Conservation (phyloP, 2,329 filamentous ascomycete species). For the Rutstroemia sydowiana region DNA sequence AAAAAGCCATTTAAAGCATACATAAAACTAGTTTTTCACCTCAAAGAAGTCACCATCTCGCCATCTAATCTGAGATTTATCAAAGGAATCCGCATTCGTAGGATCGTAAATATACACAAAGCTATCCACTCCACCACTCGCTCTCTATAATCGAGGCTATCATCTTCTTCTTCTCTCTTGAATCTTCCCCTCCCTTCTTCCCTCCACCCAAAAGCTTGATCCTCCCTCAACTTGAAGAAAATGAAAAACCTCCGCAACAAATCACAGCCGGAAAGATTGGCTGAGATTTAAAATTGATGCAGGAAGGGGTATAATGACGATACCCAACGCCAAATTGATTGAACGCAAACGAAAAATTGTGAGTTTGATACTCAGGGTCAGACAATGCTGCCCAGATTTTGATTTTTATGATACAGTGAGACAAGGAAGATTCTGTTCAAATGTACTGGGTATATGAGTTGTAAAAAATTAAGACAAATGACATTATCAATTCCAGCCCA, state of each 20-base stretch:
- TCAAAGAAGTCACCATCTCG: not conserved
- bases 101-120: constrained; percentile 13
- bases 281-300: constrained; percentile 22
- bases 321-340: constrained; percentile 26
- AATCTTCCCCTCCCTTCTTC: not conserved
- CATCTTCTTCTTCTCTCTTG: no score
- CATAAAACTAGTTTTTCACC: constrained; percentile 8
- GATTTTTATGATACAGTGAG: constrained; percentile 23
- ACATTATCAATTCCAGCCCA: constrained; percentile 61
- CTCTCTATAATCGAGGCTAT: not conserved
- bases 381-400: constrained; percentile 14
- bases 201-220: not conserved
- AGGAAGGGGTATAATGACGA: constrained; percentile 24
- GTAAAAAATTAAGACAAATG: constrained; percentile 15
- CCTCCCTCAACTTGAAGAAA: constrained; percentile 2
- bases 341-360: constrained; percentile 26
- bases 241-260: constrained; percentile 26
- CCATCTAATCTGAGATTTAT: not conserved
- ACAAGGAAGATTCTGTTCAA: constrained; percentile 10
- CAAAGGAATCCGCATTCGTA: constrained; percentile 8
- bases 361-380: constrained; percentile 18
- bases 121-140: not conserved
- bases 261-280: constrained; percentile 21
- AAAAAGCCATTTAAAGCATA: not conserved
- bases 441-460: constrained; percentile 18